Evolutionary conservation across 768 basidiomycete species (phyloP).

Genomic region (Sarcodon sp.): DNA sequence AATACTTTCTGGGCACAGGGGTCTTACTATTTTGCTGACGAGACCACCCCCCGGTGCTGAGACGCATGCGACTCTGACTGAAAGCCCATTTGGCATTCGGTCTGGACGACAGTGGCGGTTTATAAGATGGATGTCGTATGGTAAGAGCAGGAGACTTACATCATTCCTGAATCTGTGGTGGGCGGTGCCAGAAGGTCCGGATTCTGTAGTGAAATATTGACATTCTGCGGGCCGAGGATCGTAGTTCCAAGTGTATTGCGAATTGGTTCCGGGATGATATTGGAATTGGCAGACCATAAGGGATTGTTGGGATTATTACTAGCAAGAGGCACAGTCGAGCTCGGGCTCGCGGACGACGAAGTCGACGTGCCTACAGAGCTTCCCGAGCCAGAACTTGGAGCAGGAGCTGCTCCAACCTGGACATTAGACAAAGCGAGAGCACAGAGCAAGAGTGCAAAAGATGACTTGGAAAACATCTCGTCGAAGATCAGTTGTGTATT

Average conservation of each 20-base stretch:
- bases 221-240: conserved; percentile 29
- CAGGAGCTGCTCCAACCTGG: too few relatives aligned
- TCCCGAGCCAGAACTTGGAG: too few relatives aligned
- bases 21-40: conserved; percentile 36
- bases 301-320: conserved; percentile 32
- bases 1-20: neutral
- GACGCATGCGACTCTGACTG: conserved; percentile 38
- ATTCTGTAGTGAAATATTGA: conserved; percentile 28
- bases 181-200: conserved; percentile 31
- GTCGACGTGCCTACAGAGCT: conserved; percentile 4
- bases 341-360: conserved; percentile 17
- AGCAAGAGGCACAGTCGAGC: conserved; percentile 32
- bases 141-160: conserved; percentile 17
- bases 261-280: conserved; percentile 18
- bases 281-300: conserved; percentile 17
- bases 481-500: too few relatives aligned
- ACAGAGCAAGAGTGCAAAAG: too few relatives aligned
- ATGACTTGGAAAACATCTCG: too few relatives aligned
- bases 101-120: conserved; percentile 11
- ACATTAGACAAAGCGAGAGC: too few relatives aligned
- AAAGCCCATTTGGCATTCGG: conserved; percentile 47
- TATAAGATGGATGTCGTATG: neutral
- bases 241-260: conserved; percentile 26
- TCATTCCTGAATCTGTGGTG: conserved; percentile 27
- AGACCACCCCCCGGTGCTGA: conserved; percentile 49